These are phyloP conservation scores for Colletotrichum costaricense DNA, from an alignment of 2,329 filamentous ascomycete species.

Conservation along the genomic window DNA sequence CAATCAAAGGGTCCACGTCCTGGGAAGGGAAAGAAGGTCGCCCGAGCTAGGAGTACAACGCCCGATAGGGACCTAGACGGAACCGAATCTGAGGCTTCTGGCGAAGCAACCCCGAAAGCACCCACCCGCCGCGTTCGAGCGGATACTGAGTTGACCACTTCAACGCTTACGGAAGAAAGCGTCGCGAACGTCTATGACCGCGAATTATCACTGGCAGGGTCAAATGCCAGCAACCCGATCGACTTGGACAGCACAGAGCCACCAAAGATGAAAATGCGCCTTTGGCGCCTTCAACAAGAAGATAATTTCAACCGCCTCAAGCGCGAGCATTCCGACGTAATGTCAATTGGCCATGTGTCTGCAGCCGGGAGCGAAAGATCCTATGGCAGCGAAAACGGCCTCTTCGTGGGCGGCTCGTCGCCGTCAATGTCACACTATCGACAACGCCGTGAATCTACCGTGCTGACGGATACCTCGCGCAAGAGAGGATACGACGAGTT, in stretches of 20 bases:
- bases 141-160: not conserved
- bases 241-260: conserved; percentile 4
- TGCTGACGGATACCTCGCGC: not conserved
- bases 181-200: not conserved
- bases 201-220: conserved; percentile 5
- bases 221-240: conserved; percentile 18
- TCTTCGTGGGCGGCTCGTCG: conserved; percentile 1
- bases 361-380: not conserved
- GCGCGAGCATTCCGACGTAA: not conserved
- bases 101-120: not conserved
- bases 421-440: not conserved
- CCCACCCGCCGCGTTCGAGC: not conserved
- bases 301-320: not conserved
- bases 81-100: not conserved
- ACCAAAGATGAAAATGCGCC: not conserved
- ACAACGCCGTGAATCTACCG: not conserved
- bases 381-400: not conserved
- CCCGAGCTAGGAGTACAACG: not conserved
- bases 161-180: not conserved
- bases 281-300: not conserved
- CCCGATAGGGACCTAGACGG: not conserved
- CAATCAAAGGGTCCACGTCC: too few species aligned
- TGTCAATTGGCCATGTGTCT: not conserved
- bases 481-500: not conserved
- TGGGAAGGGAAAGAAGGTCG: not conserved